A percentile compares a stretch with the other conserved stretches of the same genome.
phyloP scores from a whole-genome alignment of 495 filamentous ascomycete genomes.

The Penicillium goetzii region DNA sequence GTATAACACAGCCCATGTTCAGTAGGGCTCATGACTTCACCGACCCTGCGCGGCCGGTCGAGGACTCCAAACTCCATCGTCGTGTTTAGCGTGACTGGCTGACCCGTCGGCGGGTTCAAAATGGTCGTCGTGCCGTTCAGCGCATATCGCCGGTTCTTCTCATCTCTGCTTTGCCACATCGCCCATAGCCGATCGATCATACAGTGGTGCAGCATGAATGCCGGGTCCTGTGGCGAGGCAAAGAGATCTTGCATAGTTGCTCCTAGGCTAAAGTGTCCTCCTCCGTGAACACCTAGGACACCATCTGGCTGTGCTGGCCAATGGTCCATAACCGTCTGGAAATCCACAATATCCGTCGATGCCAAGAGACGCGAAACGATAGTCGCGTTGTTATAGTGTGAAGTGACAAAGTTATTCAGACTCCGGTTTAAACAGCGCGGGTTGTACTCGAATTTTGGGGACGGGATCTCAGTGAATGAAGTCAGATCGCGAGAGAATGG shows the following conservation, averaged over 20 bases:
- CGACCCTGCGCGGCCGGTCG: slow-evolving; percentile 25
- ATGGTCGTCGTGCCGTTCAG: slow-evolving; percentile 35
- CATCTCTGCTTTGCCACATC: slow-evolving; percentile 54
- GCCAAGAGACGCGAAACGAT: slow-evolving; percentile 24
- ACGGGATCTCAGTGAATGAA: slow-evolving; percentile 28
- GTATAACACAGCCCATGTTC: slow-evolving; percentile 29
- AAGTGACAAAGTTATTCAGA: slow-evolving; percentile 45
- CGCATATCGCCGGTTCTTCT: slow-evolving; percentile 21
- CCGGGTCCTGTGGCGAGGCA: slow-evolving; percentile 49
- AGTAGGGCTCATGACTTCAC: slow-evolving; percentile 33
- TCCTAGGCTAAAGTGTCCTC: slow-evolving; percentile 36
- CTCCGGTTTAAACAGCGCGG: slow-evolving; percentile 69
- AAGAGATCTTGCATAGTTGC: slow-evolving; percentile 37
- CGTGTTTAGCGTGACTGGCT: slow-evolving; percentile 30
- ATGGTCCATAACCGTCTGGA: slow-evolving; percentile 34
- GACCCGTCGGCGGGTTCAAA: slow-evolving; percentile 29
- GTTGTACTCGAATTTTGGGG: slow-evolving; percentile 48
- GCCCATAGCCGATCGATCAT: slow-evolving; percentile 62
- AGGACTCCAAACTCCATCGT: slow-evolving; percentile 37
- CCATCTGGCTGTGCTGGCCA: slow-evolving; percentile 24
- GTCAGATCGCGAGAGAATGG: slow-evolving; percentile 43
- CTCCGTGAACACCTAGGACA: slow-evolving; percentile 30
- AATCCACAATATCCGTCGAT: slow-evolving; percentile 25
- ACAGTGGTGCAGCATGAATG: slow-evolving; percentile 62
- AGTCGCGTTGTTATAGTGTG: slow-evolving; percentile 27